A percentile compares a stretch with the other conserved stretches of the same genome.
Evolutionary conservation across 83 land plant genomes (phyloP).

Genomic region (Picea abies): DNA sequence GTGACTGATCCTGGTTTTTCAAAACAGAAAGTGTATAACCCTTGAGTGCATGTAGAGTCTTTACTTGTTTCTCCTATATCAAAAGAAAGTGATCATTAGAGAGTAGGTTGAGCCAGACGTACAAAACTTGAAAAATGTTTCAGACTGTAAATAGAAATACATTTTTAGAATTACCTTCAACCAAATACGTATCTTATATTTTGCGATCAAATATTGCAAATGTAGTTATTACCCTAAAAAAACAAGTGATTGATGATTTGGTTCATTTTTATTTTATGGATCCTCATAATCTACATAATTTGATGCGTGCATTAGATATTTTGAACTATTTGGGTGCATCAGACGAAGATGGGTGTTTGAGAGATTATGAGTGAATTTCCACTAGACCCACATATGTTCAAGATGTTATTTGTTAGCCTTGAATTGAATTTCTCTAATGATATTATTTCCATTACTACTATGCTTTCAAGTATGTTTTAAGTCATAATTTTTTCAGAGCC

Average conservation of each 20-base stretch:
- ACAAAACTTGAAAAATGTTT: conserved; percentile 61
- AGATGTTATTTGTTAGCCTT: conserved; percentile 55
- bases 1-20: conserved; percentile 61
- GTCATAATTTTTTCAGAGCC: no score
- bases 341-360: conserved; percentile 10
- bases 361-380: no score
- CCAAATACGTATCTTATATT: conserved; percentile 6
- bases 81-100: conserved; percentile 62
- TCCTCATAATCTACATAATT: conserved; percentile 12
- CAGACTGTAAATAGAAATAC: conserved; percentile 52
- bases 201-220: conserved; percentile 15
- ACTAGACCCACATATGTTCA: conserved; percentile 58
- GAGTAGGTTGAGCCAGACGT: conserved; percentile 56
- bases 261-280: conserved; percentile 25
- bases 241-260: conserved; percentile 10
- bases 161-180: conserved; percentile 33
- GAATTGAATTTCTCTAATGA: conserved; percentile 60
- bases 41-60: conserved; percentile 56
- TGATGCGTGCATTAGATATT: conserved; percentile 18
- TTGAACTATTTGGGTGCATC: conserved; percentile 17
- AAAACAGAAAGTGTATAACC: conserved; percentile 56
- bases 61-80: no score
- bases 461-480: conserved; percentile 18
- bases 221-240: conserved; percentile 15
- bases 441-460: conserved; percentile 48